A percentile compares a stretch with the other conserved stretches of the same genome.
Evolutionary conservation across 768 basidiomycete genomes (phyloP).

Genomic region (Royoungia palumana): DNA sequence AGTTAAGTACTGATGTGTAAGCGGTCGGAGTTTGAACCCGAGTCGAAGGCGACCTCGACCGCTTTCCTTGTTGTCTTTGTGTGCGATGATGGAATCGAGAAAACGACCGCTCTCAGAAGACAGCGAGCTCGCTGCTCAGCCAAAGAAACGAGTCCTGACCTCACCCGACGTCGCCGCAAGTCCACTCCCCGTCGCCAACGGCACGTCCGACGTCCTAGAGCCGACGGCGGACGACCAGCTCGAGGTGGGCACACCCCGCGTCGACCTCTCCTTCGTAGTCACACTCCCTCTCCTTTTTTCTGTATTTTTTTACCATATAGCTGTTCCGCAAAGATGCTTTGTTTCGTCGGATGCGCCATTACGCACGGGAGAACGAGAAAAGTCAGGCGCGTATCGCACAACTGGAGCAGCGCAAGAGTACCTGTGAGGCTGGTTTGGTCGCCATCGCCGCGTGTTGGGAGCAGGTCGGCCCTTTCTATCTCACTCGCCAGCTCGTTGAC

Average conservation of each 20-base stretch:
- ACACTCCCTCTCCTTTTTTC: conserved; percentile 14
- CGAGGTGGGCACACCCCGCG: conserved; percentile 49
- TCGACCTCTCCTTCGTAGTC: conserved; percentile 22
- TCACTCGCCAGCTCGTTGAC: not conserved
- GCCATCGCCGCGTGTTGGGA: conserved; percentile 80
- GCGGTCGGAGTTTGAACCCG: conserved; percentile 28
- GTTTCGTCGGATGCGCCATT: conserved; percentile 80
- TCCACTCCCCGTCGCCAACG: conserved; percentile 43
- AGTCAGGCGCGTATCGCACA: conserved; percentile 57
- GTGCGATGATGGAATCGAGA: conserved; percentile 49
- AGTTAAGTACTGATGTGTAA: conserved; percentile 25
- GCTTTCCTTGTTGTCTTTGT: conserved; percentile 14
- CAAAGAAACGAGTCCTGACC: conserved; percentile 57
- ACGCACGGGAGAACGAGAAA: conserved; percentile 71
- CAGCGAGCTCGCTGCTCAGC: conserved; percentile 38
- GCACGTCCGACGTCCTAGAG: conserved; percentile 35
- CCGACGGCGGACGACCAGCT: conserved; percentile 53
- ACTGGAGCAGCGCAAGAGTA: conserved; percentile 61
- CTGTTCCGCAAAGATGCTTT: conserved; percentile 86
- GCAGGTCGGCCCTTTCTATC: conserved; percentile 48
- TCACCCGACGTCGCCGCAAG: conserved; percentile 43
- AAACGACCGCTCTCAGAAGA: conserved; percentile 58
- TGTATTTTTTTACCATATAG: conserved; percentile 36
- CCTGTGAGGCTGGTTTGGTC: conserved; percentile 67
- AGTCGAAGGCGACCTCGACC: not conserved